These are phyloP conservation scores for Teratosphaeria nubilosa DNA, from an alignment of 2,329 filamentous ascomycete genomes.

Conservation along the genomic window DNA sequence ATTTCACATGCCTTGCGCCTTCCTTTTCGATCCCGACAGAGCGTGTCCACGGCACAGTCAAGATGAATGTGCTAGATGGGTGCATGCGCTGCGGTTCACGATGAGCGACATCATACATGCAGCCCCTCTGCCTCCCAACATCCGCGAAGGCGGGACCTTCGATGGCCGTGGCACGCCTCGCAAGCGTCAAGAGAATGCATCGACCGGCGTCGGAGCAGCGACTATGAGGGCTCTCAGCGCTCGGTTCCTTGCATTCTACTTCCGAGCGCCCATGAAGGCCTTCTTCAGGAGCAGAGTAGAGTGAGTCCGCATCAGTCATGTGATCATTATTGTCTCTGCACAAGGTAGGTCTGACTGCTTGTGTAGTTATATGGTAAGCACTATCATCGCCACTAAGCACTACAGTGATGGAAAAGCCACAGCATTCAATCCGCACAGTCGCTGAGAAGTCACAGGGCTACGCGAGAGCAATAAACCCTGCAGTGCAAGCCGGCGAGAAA, in stretches of 20 bases:
- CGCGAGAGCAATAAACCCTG: constrained; percentile 53
- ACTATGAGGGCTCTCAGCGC: constrained; percentile 74
- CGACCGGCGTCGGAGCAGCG: constrained; percentile 72
- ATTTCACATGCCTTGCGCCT: not conserved
- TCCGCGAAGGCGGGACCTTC: not conserved
- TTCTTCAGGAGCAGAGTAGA: constrained; percentile 88
- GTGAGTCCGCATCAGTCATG: constrained; percentile 40
- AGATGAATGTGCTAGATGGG: not conserved
- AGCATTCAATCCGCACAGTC: not conserved
- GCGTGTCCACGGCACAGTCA: not conserved
- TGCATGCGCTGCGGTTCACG: not conserved
- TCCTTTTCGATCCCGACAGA: not conserved
- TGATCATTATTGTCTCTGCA: not conserved
- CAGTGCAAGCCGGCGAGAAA: constrained; percentile 34
- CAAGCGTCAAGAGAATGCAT: constrained; percentile 48
- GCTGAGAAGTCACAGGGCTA: constrained; percentile 41
- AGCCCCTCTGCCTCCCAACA: not conserved
- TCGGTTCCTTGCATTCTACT: constrained; percentile 81
- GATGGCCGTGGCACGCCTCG: not conserved
- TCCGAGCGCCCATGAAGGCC: constrained; percentile 79
- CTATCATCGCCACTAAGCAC: not conserved
- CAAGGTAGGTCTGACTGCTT: not conserved
- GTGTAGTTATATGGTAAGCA: constrained; percentile 37
- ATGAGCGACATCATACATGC: not conserved
- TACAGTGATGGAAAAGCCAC: not conserved